Evolutionary conservation across 768 basidiomycete genomes (phyloP).

Genomic region (Tricholoma sp.): DNA sequence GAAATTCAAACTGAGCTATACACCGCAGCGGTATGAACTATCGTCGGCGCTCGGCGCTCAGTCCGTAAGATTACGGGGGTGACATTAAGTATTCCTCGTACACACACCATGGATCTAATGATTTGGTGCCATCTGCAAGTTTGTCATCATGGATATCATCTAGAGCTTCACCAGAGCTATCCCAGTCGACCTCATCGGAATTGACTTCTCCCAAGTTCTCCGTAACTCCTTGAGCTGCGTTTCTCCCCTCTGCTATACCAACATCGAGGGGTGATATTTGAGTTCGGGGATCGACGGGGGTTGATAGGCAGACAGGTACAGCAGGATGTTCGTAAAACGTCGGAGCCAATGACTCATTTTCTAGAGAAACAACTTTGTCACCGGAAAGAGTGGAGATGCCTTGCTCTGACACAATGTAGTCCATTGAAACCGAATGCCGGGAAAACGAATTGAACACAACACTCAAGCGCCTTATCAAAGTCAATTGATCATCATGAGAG

Average conservation of each 20-base stretch:
- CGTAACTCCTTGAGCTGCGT: conserved; percentile 19
- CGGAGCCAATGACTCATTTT: conserved; percentile 8
- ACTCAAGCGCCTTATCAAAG: conserved; percentile 65
- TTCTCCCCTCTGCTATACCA: conserved; percentile 13
- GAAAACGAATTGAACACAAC: conserved; percentile 72
- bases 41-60: too few relatives aligned
- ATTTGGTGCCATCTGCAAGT: conserved; percentile 6
- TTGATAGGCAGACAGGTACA: background rate
- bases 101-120: too few relatives aligned
- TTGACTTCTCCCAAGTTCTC: conserved; percentile 18
- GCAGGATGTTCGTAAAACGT: background rate
- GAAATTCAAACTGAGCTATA: too few relatives aligned
- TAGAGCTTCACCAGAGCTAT: conserved; percentile 33
- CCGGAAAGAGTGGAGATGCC: conserved; percentile 43
- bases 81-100: too few relatives aligned
- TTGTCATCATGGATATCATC: conserved; percentile 28
- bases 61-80: too few relatives aligned
- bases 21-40: too few relatives aligned
- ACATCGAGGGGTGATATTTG: conserved; percentile 11
- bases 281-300: background rate
- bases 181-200: conserved; percentile 42
- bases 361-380: conserved; percentile 6
- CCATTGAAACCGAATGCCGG: conserved; percentile 48
- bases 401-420: conserved; percentile 65
- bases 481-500: conserved; percentile 31